Evolutionary conservation across 345 rosid species (phyloP), one percentile per base, ranked within the genome.

Genomic region (Heritiera littoralis): DNA sequence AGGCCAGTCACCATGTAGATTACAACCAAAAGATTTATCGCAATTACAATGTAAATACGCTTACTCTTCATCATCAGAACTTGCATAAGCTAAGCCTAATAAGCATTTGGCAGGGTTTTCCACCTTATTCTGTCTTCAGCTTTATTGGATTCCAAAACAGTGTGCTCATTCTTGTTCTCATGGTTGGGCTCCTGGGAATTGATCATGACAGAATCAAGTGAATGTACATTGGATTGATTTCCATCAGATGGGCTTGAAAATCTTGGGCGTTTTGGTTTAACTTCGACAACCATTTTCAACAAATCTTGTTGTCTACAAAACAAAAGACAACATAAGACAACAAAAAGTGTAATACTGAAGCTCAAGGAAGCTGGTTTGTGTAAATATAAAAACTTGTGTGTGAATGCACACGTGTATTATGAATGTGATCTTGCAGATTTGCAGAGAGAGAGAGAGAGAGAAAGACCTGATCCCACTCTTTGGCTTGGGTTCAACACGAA

Each of bases 401-500:
- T 20, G 6, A 13, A 11, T 23, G 51, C 71, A 35, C 38, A 35
- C 38, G 2, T 20, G 54, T 45, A 10, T 54, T 35, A 45, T 20
- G 52, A 14, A n/a, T n/a, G 54, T 10, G 17, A 15, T 68, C 28
- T 66, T 0, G 14, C 35, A 45, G 1, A 17, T n/a, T 66, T 66
- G 10, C 18, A 61, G 13, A 11, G 55, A 63, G 15, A 28, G 78
- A 54, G 40, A 75, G 56, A 52, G 38, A 43, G 55, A 11, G 40
- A 58, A 76, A 74, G 81, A 94, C 97, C 98, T 94, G 74, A 94
- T 96, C 72, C 98, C 94, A 78, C 98, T 92, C 89, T 91, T 96
- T 59, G 97, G 89, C 85, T 96, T 96, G 58, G 98, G 99, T 79
- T 96, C 99, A 56, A 94, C 97, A 56, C 98, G 97, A 63, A 94